Base-by-base conservation (phyloP, 345 rosid genomes). In the Citrus mangshanensis region DNA sequence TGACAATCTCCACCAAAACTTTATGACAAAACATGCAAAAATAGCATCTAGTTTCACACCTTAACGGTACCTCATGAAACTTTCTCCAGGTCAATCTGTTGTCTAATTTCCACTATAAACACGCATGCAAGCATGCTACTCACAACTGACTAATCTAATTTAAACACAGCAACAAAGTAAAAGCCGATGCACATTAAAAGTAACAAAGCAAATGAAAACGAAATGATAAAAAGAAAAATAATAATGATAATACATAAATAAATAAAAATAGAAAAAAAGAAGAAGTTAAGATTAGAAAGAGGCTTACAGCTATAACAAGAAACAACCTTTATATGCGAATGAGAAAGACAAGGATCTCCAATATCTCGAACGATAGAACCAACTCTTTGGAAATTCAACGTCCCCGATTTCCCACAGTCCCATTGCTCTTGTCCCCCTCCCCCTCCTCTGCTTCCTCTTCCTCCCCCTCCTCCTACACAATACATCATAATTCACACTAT, bases 271-370 rank as follows among this genome's bases (percentile, higher is more conserved):
- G 18, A 13, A 46, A 46, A n/a, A 46, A 46, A 46, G 51, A 46
- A 46, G 51, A 46, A 46, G 51, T 46, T 46, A 13, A 46, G 49
- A 68, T 72, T 78, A 76, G 62, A 76, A 75, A 81, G 79, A 6
- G 28, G 78, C 89, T 89, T 85, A 89, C 82, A 83, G 87, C 73
- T 65, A 87, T 77, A 87, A 88, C 58, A 54, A 46, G 51, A 46
- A 54, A 54, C 90, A 91, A 91, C 93, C 97, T 91, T 93, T 80
- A 88, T 85, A 28, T 85, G 87, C 35, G 95, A 89, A 74, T 90
- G 93, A 46, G 89, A 82, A 70, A 95, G 90, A 83, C 97, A 95
- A 79, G 97, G 93, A 81, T 93, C 93, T 82, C 97, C 91, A 81
- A 95, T 86, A 74, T 91, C 93, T 72, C 95, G 93, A 59, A 91